Base-by-base conservation (phyloP, 495 filamentous ascomycete species). In the Mycothermus thermophilus region DNA sequence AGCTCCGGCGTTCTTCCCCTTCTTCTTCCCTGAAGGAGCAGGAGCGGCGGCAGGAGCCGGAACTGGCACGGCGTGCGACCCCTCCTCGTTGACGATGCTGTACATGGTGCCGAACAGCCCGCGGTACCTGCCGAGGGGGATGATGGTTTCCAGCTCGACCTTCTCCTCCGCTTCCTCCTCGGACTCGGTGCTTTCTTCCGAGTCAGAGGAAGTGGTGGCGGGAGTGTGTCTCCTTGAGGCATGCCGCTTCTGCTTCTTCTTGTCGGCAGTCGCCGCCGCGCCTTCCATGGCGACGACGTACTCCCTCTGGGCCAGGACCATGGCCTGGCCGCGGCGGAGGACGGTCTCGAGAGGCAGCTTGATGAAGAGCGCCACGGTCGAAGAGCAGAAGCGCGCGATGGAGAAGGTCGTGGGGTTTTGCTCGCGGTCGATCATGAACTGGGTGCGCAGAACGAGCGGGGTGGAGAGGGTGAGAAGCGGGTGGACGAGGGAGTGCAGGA, bases 341-440 rank as follows among this genome's bases (percentile, higher is more conserved):
- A 94, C 81, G 3, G 90, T 95, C 50, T 97, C 90, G 12, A 96
- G 66, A 0, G 90, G 90, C 10, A 95, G 71, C 40, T 82, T 80
- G 37, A 94, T 59, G 40, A 80, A 81, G 9, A 95, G 66, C 26
- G 92, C 92, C n/a, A 73, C 64, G 1, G 71, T 72, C 11, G 79
- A 79, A 28, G 79, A 69, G 40, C 80, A 57, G 59, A 94, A 94
- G 27, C 77, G 77, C 38, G 74, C 72, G 33, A 93, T 47, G 23
- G 75, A 79, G 67, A 85, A 94, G 20, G 75, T 63, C 17, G 71
- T 74, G 0, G 90, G 87, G 5, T 83, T 79, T n/a, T 80, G 52
- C 35, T 90, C 64, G 5, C 81, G 80, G 55, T 93, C 84, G 45
- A 95, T 74, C 23, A 74, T 66, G 34, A 94, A 66, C 32, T 79